Percentiles rank a stretch among this genome's conserved stretches.
Evolutionary conservation across 768 basidiomycete species (phyloP).

Genomic region (Trametes cingulata): DNA sequence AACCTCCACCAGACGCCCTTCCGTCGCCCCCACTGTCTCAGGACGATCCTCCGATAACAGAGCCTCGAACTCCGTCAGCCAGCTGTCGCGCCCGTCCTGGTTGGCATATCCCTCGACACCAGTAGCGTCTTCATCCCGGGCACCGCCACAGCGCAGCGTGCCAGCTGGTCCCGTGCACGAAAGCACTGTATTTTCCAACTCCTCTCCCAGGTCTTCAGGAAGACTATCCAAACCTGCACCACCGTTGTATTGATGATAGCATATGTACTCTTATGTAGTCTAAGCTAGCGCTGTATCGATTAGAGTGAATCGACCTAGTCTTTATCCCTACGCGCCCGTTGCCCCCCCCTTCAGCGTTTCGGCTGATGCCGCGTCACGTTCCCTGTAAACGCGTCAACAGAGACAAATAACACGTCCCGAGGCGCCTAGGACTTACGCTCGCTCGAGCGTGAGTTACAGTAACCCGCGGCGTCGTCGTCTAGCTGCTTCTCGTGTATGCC

Average conservation of each 20-base stretch:
- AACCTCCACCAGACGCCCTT: not conserved
- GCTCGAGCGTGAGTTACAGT: too few relatives aligned
- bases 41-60: not conserved
- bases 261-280: conserved; percentile 1
- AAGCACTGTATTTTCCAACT: not conserved
- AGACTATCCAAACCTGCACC: conserved; percentile 33
- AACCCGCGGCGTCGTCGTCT: too few relatives aligned
- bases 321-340: not conserved
- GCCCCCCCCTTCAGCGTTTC: not conserved
- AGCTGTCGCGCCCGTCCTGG: conserved; percentile 14
- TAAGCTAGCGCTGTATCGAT: conserved; percentile 9
- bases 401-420: not conserved
- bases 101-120: conserved; percentile 1
- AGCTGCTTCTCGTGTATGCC: not conserved
- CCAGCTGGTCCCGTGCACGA: not conserved
- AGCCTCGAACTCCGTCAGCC: not conserved
- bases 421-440: not conserved
- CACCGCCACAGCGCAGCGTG: conserved; percentile 7
- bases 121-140: conserved; percentile 3
- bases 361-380: not conserved
- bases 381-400: not conserved
- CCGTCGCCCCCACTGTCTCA: not conserved
- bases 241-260: conserved; percentile 13
- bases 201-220: conserved; percentile 16
- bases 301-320: not conserved